Evolutionary conservation across 371 early-diverging fungal genomes (phyloP).

Genomic region (Rozella allomycis): DNA sequence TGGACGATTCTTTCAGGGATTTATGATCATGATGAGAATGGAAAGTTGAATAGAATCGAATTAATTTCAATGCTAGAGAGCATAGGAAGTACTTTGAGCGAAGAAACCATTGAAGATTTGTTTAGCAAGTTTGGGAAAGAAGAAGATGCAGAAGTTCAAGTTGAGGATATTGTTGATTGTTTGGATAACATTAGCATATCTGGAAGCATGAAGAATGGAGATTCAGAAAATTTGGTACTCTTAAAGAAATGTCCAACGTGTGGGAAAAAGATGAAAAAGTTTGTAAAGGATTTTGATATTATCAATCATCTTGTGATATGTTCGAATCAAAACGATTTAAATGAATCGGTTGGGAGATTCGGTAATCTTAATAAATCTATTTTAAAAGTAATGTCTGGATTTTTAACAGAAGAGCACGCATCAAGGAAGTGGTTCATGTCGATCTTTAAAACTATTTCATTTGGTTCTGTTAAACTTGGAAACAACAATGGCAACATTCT

Average conservation of each 20-base stretch:
- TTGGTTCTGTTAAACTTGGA: conserved; percentile 45
- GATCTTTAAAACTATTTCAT: conserved; percentile 45
- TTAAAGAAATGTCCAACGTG: conserved; percentile 60
- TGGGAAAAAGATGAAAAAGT: conserved; percentile 28
- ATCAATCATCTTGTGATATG: conserved; percentile 56
- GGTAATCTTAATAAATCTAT: background rate
- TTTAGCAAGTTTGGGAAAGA: conserved; percentile 34
- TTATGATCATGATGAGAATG: conserved; percentile 35
- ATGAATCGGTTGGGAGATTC: conserved; percentile 29
- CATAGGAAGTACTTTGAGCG: conserved; percentile 44
- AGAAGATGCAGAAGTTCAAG: conserved; percentile 35
- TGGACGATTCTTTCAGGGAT: conserved; percentile 41
- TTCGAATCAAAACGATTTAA: conserved; percentile 36
- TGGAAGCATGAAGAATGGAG: no score
- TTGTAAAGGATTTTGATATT: conserved; percentile 41
- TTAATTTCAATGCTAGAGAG: conserved; percentile 50
- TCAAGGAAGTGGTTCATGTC: conserved; percentile 60
- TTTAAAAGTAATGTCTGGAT: conserved; percentile 40
- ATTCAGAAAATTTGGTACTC: no score
- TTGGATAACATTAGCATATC: no score
- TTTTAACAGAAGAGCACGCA: conserved; percentile 49
- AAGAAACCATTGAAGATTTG: conserved; percentile 36
- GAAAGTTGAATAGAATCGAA: conserved; percentile 26
- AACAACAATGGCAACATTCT: conserved; percentile 44
- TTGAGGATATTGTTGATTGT: conserved; percentile 37